Conservation (phyloP, 805 yeast genomes). For the Saturnispora mendoncae region DNA sequence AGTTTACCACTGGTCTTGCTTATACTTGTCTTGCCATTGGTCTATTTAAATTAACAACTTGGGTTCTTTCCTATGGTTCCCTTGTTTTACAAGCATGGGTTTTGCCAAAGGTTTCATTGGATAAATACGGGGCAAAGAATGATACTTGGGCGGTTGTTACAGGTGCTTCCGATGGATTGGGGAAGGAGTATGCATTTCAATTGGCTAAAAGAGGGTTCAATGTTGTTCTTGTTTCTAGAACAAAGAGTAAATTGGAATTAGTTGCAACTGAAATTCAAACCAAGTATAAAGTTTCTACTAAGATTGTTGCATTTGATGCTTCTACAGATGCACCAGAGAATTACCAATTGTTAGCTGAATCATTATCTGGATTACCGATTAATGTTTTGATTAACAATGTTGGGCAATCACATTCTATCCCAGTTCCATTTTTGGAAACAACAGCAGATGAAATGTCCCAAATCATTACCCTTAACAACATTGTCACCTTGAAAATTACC, state of each 20-base stretch:
- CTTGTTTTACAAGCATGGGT: conserved; percentile 55
- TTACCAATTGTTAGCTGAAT: conserved; percentile 42
- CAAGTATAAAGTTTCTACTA: conserved; percentile 54
- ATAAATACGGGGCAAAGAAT: conserved; percentile 65
- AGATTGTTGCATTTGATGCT: conserved; percentile 70
- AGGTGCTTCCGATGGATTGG: conserved; percentile 97
- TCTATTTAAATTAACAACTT: conserved; percentile 45
- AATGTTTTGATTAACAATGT: conserved; percentile 84
- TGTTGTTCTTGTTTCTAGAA: conserved; percentile 71
- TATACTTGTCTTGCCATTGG: conserved; percentile 51
- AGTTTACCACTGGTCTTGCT: conserved; percentile 16
- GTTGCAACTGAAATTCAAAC: conserved; percentile 54
- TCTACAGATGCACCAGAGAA: conserved; percentile 50
- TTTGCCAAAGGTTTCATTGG: conserved; percentile 50
- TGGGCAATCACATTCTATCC: conserved; percentile 90
- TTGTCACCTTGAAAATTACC: conserved; percentile 77
- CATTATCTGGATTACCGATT: conserved; percentile 46
- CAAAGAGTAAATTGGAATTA: conserved; percentile 61
- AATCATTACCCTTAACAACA: conserved; percentile 78
- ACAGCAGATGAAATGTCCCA: conserved; percentile 61
- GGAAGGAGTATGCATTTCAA: conserved; percentile 83
- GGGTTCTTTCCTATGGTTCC: conserved; percentile 41
- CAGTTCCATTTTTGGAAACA: conserved; percentile 87
- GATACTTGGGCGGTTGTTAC: conserved; percentile 92
- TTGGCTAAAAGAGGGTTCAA: conserved; percentile 82